phyloP scores from a whole-genome alignment of 23 red algal genomes.

The Gracilaria gracilis region DNA sequence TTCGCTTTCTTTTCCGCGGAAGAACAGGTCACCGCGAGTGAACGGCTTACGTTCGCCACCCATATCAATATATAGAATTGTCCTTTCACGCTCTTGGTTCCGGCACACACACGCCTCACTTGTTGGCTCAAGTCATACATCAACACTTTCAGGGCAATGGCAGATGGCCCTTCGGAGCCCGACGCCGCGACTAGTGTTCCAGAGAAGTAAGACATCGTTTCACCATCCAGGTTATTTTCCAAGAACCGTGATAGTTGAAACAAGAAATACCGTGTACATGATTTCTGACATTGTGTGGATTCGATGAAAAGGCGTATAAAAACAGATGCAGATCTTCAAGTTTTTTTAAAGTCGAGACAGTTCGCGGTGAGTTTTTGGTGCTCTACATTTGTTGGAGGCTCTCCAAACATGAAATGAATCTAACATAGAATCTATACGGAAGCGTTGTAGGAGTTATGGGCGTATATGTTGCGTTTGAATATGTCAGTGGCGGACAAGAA shows the following conservation, averaged over 20 bases:
- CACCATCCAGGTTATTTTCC: background rate
- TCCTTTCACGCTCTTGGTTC: background rate
- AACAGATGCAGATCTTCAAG: conserved; percentile 52
- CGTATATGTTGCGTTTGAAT: conserved; percentile 76
- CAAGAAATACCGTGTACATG: background rate
- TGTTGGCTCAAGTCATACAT: background rate
- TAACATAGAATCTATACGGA: background rate
- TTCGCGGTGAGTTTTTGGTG: conserved; percentile 46
- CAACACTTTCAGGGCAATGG: background rate
- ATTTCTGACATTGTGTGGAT: background rate
- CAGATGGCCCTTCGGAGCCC: background rate
- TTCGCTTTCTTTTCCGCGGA: too few relatives aligned
- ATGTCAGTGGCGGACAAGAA: conserved; percentile 70
- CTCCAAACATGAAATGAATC: background rate
- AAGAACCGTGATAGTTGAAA: background rate
- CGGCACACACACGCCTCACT: background rate
- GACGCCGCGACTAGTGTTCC: background rate
- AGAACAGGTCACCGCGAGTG: too few relatives aligned
- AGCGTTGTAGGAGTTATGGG: conserved; percentile 82
- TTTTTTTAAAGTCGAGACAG: conserved; percentile 50
- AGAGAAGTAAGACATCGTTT: background rate
- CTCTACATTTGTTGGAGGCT: background rate
- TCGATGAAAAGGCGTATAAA: conserved; percentile 37
- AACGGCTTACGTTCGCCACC: background rate
- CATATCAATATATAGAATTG: background rate